A percentile compares a stretch with the other conserved stretches of the same genome.
Conservation (phyloP, 139 green algal genomes). For the Deuterostichococcus epilithicus region DNA sequence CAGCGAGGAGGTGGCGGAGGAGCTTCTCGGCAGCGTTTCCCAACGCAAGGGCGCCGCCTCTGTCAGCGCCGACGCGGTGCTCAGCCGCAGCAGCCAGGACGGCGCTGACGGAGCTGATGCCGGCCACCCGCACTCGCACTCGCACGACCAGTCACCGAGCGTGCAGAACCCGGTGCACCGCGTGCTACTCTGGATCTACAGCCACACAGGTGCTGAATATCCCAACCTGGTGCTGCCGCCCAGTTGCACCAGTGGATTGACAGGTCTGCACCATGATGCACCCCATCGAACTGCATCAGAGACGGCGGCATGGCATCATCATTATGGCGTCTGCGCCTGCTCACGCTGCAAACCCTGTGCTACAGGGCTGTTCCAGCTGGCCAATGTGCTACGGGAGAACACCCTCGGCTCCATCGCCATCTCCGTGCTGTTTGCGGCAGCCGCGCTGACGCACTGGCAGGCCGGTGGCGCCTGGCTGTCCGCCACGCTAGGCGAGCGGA, state of each 20-base stretch:
- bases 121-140: no score
- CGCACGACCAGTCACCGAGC: no score
- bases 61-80: no score
- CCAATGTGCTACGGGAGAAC: background rate
- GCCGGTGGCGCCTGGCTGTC: background rate
- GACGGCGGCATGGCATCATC: background rate
- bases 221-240: background rate
- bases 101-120: no score
- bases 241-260: no score
- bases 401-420: conserved; percentile 1
- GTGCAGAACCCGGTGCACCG: no score
- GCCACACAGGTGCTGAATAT: background rate
- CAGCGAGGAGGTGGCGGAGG: no score
- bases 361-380: conserved; percentile 13
- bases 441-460: background rate
- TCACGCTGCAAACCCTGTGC: background rate
- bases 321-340: background rate
- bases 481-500: background rate
- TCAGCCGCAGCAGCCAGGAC: no score
- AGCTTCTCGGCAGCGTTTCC: no score
- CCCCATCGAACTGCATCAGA: background rate
- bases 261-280: background rate
- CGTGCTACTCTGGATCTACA: no score
- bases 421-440: background rate
- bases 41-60: background rate